Evolutionary conservation across 1,139 yeast species (phyloP).

Genomic region (Zygoascus sp.): DNA sequence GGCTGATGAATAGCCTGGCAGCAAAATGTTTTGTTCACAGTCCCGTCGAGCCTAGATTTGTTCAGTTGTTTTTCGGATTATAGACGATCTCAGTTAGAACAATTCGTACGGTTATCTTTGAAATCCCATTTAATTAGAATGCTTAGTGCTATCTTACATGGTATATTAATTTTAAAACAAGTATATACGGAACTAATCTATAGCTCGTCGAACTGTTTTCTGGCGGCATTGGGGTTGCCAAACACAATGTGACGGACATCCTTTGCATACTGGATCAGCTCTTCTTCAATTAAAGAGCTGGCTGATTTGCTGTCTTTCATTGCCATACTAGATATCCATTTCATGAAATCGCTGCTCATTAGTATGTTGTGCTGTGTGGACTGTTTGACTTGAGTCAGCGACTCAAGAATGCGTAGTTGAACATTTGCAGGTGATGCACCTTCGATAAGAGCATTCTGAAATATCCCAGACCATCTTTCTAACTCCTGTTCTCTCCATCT

Average conservation of each 20-base stretch:
- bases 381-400: constrained; percentile 28
- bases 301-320: constrained; percentile 3
- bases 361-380: constrained; percentile 12
- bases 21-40: no score
- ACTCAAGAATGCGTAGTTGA: constrained; percentile 22
- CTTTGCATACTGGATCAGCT: constrained; percentile 37
- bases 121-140: no score
- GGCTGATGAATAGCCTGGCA: no score
- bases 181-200: no score
- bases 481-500: constrained; percentile 20
- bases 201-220: constrained; percentile 53
- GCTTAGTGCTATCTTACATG: no score
- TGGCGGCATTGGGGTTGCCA: constrained; percentile 71
- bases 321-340: constrained; percentile 60
- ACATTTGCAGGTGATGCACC: constrained; percentile 7
- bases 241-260: constrained; percentile 64
- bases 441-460: constrained; percentile 18
- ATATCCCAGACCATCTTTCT: constrained; percentile 20
- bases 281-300: constrained; percentile 14
- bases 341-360: constrained; percentile 39
- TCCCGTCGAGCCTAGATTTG: no score
- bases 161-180: no score
- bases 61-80: no score
- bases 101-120: no score
- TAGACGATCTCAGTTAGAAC: no score